A percentile compares a stretch with the other conserved stretches of the same genome.
phyloP scores from a whole-genome alignment of 2,329 filamentous ascomycete species.

The Ilyonectria mors-panacis region DNA sequence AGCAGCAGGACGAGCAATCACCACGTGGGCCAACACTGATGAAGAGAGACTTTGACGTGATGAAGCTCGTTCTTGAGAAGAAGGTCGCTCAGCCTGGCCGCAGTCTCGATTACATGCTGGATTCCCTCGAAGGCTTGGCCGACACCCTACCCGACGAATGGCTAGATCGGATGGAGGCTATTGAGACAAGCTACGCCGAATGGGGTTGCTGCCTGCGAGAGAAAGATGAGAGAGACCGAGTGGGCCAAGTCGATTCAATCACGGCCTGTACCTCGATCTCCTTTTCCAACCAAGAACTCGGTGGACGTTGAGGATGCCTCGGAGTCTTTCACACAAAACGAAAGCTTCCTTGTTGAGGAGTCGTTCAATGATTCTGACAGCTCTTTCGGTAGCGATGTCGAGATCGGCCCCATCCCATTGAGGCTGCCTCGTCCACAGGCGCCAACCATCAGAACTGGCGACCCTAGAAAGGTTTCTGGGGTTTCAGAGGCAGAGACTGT shows the following conservation, averaged over 20 bases:
- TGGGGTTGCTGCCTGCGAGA: constrained; percentile 89
- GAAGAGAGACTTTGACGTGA: constrained; percentile 67
- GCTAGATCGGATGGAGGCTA: constrained; percentile 87
- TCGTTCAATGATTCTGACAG: constrained; percentile 38
- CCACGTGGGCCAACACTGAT: constrained; percentile 51
- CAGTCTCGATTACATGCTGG: constrained; percentile 87
- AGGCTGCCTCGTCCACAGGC: constrained; percentile 38
- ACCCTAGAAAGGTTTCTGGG: constrained; percentile 40
- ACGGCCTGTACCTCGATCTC: constrained; percentile 37
- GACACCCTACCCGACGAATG: constrained; percentile 90
- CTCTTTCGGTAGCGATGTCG: constrained; percentile 30
- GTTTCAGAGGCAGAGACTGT: constrained; percentile 45
- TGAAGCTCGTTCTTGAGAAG: constrained; percentile 74
- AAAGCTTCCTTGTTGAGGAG: constrained; percentile 31
- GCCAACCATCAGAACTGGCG: constrained; percentile 16
- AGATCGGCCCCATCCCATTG: constrained; percentile 41
- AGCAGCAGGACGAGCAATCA: constrained; percentile 33
- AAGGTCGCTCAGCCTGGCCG: constrained; percentile 80
- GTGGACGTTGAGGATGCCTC: constrained; percentile 18
- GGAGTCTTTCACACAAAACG: constrained; percentile 23
- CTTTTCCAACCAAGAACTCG: constrained; percentile 40
- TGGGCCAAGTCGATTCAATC: constrained; percentile 52
- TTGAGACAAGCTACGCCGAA: constrained; percentile 83
- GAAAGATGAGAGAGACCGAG: constrained; percentile 79
- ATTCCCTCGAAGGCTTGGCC: constrained; percentile 84